These are phyloP conservation scores for Ustilago shanxiensis DNA, from an alignment of 1,284 basidiomycete species.

Conservation along the genomic window DNA sequence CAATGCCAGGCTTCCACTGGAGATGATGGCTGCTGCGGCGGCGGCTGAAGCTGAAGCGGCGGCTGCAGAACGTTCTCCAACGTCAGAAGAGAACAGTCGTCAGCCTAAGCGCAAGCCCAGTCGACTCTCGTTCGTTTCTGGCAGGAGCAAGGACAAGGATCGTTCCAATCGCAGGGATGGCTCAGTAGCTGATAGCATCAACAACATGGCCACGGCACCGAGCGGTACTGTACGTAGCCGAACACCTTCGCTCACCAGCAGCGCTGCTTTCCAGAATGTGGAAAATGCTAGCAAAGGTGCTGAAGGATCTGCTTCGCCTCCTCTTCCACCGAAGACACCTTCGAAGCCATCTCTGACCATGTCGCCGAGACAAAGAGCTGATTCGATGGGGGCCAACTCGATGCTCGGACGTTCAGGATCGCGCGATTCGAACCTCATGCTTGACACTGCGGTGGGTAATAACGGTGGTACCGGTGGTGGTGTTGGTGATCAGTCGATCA, in stretches of 20 bases:
- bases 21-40: conserved; percentile 32
- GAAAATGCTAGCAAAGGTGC: neutral
- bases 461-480: neutral
- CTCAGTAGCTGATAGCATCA: conserved; percentile 31
- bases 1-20: conserved; percentile 56
- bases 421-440: conserved; percentile 42
- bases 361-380: conserved; percentile 44
- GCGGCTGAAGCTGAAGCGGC: conserved; percentile 26
- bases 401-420: conserved; percentile 25
- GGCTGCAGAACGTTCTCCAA: conserved; percentile 21
- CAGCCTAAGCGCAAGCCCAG: conserved; percentile 56
- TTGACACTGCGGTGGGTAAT: conserved; percentile 17
- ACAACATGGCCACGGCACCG: neutral
- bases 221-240: conserved; percentile 30
- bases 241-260: conserved; percentile 32
- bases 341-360: conserved; percentile 32
- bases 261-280: conserved; percentile 21
- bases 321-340: conserved; percentile 37
- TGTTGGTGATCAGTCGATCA: conserved; percentile 7
- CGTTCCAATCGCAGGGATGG: conserved; percentile 27
- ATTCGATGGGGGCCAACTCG: conserved; percentile 53
- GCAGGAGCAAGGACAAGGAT: conserved; percentile 46
- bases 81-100: conserved; percentile 23
- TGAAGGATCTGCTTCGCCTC: conserved; percentile 17
- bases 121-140: conserved; percentile 55